A percentile compares a stretch with the other conserved stretches of the same genome.
These are phyloP conservation scores for Monilinia laxa DNA, from an alignment of 2,329 filamentous ascomycete genomes.

Conservation along the genomic window DNA sequence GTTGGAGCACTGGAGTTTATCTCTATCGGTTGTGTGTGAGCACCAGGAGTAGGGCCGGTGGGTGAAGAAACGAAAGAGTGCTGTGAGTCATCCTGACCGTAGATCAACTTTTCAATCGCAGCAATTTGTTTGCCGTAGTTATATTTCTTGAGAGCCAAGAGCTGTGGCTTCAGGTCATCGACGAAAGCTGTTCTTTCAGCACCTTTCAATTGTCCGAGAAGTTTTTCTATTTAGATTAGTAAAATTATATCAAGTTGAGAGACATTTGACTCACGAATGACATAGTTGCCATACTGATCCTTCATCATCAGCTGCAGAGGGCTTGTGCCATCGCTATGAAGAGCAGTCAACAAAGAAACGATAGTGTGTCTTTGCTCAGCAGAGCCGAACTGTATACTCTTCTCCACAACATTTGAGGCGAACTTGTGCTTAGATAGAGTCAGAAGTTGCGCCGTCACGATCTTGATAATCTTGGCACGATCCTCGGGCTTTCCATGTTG, in stretches of 20 bases:
- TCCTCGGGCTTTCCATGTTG: constrained; percentile 73
- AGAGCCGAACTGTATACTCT: constrained; percentile 74
- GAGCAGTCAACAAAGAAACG: constrained; percentile 58
- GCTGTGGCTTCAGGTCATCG: constrained; percentile 62
- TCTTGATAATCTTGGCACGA: constrained; percentile 66
- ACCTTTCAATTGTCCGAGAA: constrained; percentile 63
- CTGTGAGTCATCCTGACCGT: constrained; percentile 27
- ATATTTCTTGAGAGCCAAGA: constrained; percentile 61
- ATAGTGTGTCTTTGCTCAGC: constrained; percentile 69
- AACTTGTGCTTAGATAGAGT: constrained; percentile 90
- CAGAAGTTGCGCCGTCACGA: constrained; percentile 71
- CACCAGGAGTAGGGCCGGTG: constrained; percentile 34
- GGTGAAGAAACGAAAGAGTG: constrained; percentile 29
- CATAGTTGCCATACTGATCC: constrained; percentile 93
- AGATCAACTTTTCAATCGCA: constrained; percentile 59
- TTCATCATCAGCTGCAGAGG: constrained; percentile 78
- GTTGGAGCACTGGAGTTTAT: constrained; percentile 58
- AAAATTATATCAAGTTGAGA: background rate
- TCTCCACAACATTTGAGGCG: constrained; percentile 96
- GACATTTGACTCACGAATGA: constrained; percentile 73
- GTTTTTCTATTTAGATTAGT: constrained; percentile 64
- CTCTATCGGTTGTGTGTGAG: constrained; percentile 43
- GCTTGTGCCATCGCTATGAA: constrained; percentile 63
- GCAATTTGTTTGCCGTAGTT: constrained; percentile 65
- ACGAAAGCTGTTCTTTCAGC: constrained; percentile 59